Conservation (phyloP, 805 yeast species). For the Lachancea meyersii region DNA sequence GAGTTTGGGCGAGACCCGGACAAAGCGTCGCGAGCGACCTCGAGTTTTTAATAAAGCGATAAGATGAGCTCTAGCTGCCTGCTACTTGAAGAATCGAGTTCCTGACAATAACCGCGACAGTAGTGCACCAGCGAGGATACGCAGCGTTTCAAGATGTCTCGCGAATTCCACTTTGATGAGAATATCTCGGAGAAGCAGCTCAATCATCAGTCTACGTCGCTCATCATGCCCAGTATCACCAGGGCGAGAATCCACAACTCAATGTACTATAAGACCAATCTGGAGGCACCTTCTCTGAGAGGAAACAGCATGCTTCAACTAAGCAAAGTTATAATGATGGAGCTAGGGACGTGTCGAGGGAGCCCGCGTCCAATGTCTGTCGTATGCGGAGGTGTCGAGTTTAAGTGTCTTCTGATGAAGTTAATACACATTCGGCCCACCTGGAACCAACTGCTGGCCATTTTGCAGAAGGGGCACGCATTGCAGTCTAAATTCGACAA, state of each 20-base stretch:
- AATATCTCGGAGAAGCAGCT: conserved; percentile 25
- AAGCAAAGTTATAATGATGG: conserved; percentile 20
- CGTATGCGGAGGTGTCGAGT: conserved; percentile 31
- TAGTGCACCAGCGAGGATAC: too few relatives aligned
- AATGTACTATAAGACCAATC: conserved; percentile 29
- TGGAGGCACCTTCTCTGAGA: conserved; percentile 21
- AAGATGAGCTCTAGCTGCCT: not conserved
- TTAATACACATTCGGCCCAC: conserved; percentile 70
- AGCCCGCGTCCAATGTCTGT: conserved; percentile 12
- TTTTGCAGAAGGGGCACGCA: conserved; percentile 43
- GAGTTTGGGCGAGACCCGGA: not conserved
- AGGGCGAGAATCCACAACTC: conserved; percentile 29
- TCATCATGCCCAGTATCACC: conserved; percentile 29
- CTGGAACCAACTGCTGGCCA: conserved; percentile 19
- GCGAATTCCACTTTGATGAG: conserved; percentile 29
- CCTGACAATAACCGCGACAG: too few relatives aligned
- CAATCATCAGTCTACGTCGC: conserved; percentile 31
- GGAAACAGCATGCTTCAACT: conserved; percentile 27
- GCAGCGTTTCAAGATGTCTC: conserved; percentile 14
- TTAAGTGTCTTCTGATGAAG: conserved; percentile 62
- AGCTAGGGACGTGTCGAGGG: conserved; percentile 23
- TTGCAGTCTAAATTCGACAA: conserved; percentile 54
- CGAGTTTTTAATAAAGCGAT: not conserved
- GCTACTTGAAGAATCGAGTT: too few relatives aligned
- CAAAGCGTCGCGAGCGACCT: not conserved